Conservation (phyloP, 1,284 basidiomycete species). For the Dichomitus squalens region DNA sequence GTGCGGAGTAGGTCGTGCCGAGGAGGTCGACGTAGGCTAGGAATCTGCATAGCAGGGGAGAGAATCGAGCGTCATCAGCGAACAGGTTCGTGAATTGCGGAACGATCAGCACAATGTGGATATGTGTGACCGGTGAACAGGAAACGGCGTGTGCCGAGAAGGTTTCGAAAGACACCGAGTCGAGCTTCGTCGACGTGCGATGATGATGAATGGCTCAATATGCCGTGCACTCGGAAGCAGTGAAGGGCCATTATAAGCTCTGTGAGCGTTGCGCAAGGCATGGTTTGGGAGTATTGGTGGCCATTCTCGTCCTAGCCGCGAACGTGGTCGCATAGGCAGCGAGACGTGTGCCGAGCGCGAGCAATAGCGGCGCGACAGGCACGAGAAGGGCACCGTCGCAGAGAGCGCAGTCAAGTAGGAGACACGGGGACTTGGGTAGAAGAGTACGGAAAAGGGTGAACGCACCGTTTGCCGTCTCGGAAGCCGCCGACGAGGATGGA, state of each 20-base stretch:
- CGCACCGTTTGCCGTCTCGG: slow-evolving; percentile 77
- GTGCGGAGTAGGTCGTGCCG: slow-evolving; percentile 92
- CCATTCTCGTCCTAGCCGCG: neutral
- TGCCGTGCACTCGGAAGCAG: no score
- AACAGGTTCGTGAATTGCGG: neutral
- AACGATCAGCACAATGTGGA: neutral
- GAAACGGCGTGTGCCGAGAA: neutral
- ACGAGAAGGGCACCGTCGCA: no score
- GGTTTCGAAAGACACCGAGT: neutral
- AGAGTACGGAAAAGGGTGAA: slow-evolving; percentile 2
- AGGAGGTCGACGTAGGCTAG: slow-evolving; percentile 96
- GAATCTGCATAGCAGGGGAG: slow-evolving; percentile 55
- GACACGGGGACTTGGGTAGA: neutral
- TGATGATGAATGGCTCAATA: neutral
- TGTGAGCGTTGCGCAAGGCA: no score
- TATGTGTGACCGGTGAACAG: no score
- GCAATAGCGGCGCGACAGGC: no score
- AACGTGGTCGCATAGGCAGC: neutral
- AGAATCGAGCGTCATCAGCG: neutral
- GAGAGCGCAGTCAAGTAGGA: neutral
- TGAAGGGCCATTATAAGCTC: no score
- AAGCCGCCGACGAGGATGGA: slow-evolving; percentile 92
- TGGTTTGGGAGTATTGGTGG: neutral
- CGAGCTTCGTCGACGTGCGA: no score
- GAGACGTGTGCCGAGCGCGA: neutral